phyloP scores from a whole-genome alignment of 805 yeast species.

The Hermanozyma aechmeae region DNA sequence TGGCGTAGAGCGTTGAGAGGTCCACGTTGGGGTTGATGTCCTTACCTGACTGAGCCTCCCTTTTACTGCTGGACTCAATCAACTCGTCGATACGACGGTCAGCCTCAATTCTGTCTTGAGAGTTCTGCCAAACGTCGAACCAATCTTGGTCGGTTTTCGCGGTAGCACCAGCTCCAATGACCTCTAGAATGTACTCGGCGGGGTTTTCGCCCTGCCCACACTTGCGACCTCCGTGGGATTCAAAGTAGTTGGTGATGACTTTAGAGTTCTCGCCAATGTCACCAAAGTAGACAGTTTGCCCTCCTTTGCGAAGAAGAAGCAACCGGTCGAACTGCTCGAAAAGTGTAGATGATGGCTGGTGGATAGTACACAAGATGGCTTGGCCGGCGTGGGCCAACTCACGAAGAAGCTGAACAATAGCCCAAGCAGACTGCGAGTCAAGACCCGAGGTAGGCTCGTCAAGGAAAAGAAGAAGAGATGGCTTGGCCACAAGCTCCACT shows the following conservation, averaged over 20 bases:
- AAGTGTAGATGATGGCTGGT: slow-evolving; percentile 40
- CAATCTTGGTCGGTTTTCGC: not conserved
- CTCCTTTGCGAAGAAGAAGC: slow-evolving; percentile 6
- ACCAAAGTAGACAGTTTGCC: slow-evolving; percentile 11
- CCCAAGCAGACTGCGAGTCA: slow-evolving; percentile 42
- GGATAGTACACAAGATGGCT: slow-evolving; percentile 51
- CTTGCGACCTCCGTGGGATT: slow-evolving; percentile 6
- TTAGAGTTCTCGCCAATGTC: slow-evolving; percentile 8
- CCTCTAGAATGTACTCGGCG: not conserved
- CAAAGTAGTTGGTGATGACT: slow-evolving; percentile 6
- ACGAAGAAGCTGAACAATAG: slow-evolving; percentile 43
- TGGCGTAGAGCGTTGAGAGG: not conserved
- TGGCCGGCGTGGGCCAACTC: slow-evolving; percentile 44
- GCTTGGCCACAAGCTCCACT: slow-evolving; percentile 47
- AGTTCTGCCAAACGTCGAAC: not conserved
- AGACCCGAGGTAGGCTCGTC: slow-evolving; percentile 5
- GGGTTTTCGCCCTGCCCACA: slow-evolving; percentile 3
- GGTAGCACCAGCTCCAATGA: not conserved
- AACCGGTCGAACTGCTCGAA: slow-evolving; percentile 21
- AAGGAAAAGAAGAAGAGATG: slow-evolving; percentile 38
- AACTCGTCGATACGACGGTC: not conserved
- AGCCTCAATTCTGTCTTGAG: not conserved
- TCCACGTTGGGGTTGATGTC: not conserved
- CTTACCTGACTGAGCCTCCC: not conserved
- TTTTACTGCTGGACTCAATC: not conserved